Evolutionary conservation across 495 filamentous ascomycete species (phyloP).

Genomic region (Trichocladium uniseriatum): DNA sequence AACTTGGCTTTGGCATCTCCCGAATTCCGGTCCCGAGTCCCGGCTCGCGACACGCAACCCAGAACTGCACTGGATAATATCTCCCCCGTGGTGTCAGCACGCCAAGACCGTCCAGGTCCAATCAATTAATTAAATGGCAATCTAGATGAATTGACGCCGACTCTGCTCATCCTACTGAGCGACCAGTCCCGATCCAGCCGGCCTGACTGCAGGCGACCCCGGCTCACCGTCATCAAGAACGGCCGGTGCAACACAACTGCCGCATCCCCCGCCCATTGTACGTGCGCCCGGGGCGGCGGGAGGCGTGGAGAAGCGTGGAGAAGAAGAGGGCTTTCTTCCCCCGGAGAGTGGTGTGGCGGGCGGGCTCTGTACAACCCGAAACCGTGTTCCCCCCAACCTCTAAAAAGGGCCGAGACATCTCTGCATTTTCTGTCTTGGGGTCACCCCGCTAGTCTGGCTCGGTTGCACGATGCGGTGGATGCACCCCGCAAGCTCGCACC

Average conservation of each 20-base stretch:
- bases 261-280: conserved; percentile 10
- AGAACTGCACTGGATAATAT: too few relatives aligned
- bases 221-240: conserved; percentile 17
- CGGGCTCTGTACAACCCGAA: conserved; percentile 6
- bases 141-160: conserved; percentile 32
- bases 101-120: conserved; percentile 25
- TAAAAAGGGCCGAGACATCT: conserved; percentile 19
- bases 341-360: background rate
- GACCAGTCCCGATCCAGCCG: conserved; percentile 12
- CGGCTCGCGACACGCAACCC: too few relatives aligned
- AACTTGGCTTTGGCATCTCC: too few relatives aligned
- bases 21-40: too few relatives aligned
- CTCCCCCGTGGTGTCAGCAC: conserved; percentile 12
- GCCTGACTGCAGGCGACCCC: conserved; percentile 8
- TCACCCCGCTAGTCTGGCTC: conserved; percentile 21
- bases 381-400: too few relatives aligned
- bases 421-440: conserved; percentile 20
- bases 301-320: conserved; percentile 14
- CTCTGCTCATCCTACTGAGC: conserved; percentile 15
- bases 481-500: conserved; percentile 26
- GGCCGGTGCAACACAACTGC: conserved; percentile 27
- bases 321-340: conserved; percentile 17
- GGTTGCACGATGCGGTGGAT: conserved; percentile 30
- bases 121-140: conserved; percentile 27
- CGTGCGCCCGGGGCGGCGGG: conserved; percentile 18